Evolutionary conservation across 2,329 filamentous ascomycete genomes (phyloP).

Genomic region (Sphaerulina musiva): DNA sequence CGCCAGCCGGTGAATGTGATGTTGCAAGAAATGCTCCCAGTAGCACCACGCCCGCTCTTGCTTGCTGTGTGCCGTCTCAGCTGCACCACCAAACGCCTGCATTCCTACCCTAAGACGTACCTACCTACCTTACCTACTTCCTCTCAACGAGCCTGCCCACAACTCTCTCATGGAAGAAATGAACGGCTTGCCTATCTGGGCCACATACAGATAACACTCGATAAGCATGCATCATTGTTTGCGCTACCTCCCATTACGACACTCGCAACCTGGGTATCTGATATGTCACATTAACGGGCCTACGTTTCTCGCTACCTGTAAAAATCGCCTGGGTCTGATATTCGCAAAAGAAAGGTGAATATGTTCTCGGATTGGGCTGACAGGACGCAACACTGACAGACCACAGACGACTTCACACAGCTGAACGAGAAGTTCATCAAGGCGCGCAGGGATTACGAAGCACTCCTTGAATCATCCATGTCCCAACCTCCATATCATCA

Average conservation of each 20-base stretch:
- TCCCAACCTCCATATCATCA: constrained; percentile 63
- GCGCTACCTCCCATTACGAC: constrained; percentile 11
- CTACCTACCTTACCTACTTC: neutral
- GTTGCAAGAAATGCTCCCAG: neutral
- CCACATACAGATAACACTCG: constrained; percentile 6
- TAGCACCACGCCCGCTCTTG: neutral
- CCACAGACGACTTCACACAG: constrained; percentile 88
- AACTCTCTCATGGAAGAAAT: neutral
- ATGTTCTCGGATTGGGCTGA: constrained; percentile 3
- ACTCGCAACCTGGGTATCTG: constrained; percentile 1
- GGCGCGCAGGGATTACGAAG: constrained; percentile 90
- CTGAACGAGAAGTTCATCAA: constrained; percentile 99
- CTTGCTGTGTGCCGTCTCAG: neutral
- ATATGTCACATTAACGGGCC: constrained; percentile 1
- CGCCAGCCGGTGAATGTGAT: neutral
- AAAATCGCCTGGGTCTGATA: constrained; percentile 32
- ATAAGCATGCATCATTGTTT: constrained; percentile 11
- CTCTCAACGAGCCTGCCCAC: neutral
- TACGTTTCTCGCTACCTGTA: constrained; percentile 26
- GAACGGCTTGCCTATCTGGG: constrained; percentile 3
- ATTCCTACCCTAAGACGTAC: too few relatives aligned
- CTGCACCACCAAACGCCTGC: neutral
- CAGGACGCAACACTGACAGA: too few relatives aligned
- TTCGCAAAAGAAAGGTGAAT: constrained; percentile 4
- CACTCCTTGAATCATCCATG: constrained; percentile 94